Evolutionary conservation across 352 stramenopile genomes (phyloP), one percentile per base, ranked within the genome.

Genomic region (Phytophthora crassamura): DNA sequence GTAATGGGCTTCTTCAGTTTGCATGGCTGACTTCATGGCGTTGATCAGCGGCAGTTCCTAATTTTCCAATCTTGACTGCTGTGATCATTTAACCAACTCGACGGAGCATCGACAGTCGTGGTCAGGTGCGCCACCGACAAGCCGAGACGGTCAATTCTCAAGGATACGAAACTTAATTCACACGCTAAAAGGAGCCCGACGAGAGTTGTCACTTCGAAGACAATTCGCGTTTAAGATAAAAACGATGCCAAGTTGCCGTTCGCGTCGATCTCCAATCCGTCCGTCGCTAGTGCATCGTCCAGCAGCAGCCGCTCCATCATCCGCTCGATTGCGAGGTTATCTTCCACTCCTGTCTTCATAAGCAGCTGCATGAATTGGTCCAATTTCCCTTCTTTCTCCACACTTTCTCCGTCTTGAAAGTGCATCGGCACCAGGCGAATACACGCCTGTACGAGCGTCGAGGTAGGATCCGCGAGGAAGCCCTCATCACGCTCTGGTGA

Each of bases 291-390:
- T 11, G 55, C 56, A 8, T 70, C 63, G n/a, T 71, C 40, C 28
- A 75, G 25, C 35, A 73, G 33, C 2, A 76, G 47, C 32, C 38
- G 32, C 36, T 69, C 56, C 68, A 76, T 69, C 45, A 73, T 56
- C 1, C 42, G 40, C 5, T 61, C 58, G 15, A 76, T 66, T 35
- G 64, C 42, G 7, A 38, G 39, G 11, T 59, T 42, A 18, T 76
- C 68, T 45, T 76, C 63, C 5, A 59, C 63, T 7, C 56, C 56
- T 14, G 57, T 63, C 39, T 70, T 72, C 1, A 63, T 41, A 11
- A 73, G 22, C 1, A 73, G 16, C 34, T 76, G 43, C 33, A 62
- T 48, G 15, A 76, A 76, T n/a, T 73, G 51, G 5, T 69, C 57
- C 36, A 69, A 30, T 5, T 58, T 67, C 0, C 22, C 56, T 12